Evolutionary conservation across 2,329 filamentous ascomycete species (phyloP), one percentile per base, ranked within the genome.

Genomic region (Cytospora piceicola): DNA sequence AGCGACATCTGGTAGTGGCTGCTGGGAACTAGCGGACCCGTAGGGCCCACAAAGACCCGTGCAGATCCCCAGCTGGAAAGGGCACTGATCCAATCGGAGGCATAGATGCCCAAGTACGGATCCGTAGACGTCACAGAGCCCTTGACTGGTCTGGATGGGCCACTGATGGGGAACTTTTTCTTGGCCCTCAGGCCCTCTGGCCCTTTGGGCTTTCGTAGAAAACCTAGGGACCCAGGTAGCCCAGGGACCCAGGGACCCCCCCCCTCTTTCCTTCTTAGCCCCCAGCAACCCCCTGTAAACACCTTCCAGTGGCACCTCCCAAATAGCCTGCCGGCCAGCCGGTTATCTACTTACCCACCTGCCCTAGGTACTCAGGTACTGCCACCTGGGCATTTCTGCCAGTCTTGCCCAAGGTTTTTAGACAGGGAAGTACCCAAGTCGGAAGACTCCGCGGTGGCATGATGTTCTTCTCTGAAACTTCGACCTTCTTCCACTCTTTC

Each of bases 401-500:
- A 36, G 34, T 14, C 17, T 8, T 20, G 42, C 42, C 42, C 42
- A 46, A 46, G 42, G 42, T 24, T 49, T 49, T 49, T 49, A 49
- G 46, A 49, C 46, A 22, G 8, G n/a, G 46, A 49, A 49, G 46
- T 20, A 49, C 46, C 46, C 46, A 49, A 24, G 46, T 36, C 46
- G 46, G 46, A 49, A 49, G 46, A 49, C 46, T 49, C 46, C 46
- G 46, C 46, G 17, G n/a, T 49, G n/a, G 46, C 46, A 49, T 49
- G 46, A 49, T 49, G 46, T 49, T 49, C 46, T 49, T 24, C n/a
- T 49, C 46, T 49, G 46, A 49, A 49, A 49, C 46, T 49, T 49
- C 46, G 46, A 49, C 46, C 46, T 49, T 49, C 46, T 49, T 49
- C 46, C 46, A 49, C 46, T 49, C 46, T 49, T 49, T 49, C 46